Evolutionary conservation across 345 rosid genomes (phyloP).

Genomic region (Eucalyptus erythrocorys): DNA sequence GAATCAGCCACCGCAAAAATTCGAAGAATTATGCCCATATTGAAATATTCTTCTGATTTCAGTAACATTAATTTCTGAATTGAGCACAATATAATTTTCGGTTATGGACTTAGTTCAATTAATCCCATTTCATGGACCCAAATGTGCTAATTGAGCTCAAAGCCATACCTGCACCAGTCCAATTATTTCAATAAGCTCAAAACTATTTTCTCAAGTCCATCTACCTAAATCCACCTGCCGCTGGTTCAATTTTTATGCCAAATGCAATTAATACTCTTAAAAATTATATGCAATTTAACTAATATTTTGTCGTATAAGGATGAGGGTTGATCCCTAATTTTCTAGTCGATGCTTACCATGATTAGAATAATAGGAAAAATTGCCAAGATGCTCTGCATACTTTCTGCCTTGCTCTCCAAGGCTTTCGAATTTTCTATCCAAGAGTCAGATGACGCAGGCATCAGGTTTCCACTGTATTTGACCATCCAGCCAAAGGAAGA

Average conservation of each 20-base stretch:
- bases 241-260: too few relatives aligned
- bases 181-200: not conserved
- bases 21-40: not conserved
- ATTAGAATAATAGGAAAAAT: too few relatives aligned
- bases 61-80: not conserved
- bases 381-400: not conserved
- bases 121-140: not conserved
- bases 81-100: not conserved
- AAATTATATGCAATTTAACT: too few relatives aligned
- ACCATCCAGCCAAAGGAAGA: not conserved
- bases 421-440: not conserved
- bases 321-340: too few relatives aligned
- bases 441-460: not conserved
- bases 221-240: too few relatives aligned
- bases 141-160: not conserved
- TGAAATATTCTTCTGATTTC: too few relatives aligned
- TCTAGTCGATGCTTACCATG: too few relatives aligned
- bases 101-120: not conserved
- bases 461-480: not conserved
- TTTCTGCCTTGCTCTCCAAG: not conserved
- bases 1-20: not conserved
- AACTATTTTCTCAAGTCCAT: too few relatives aligned
- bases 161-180: not conserved
- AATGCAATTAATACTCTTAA: too few relatives aligned
- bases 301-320: too few relatives aligned